A percentile compares a stretch with the other conserved stretches of the same genome.
Evolutionary conservation across 176 grass and related monocot genomes (phyloP).

Genomic region (Luzula sylvatica): DNA sequence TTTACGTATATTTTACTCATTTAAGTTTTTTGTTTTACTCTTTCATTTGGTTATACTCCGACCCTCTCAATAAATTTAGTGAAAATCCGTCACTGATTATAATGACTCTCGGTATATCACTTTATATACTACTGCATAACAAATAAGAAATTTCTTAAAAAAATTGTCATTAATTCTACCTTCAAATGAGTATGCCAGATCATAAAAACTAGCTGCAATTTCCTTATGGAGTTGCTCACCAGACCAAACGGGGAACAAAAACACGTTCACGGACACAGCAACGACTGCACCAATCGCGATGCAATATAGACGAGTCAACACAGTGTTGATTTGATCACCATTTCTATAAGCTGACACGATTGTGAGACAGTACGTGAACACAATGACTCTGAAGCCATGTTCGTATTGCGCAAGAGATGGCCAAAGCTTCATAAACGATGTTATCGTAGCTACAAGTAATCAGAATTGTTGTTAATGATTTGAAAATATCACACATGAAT

Average conservation of each 20-base stretch:
- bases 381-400: conserved; percentile 39
- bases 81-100: too few species aligned
- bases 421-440: conserved; percentile 50
- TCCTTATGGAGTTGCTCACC: conserved; percentile 57
- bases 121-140: too few species aligned
- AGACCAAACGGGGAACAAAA: conserved; percentile 45
- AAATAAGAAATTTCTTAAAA: too few species aligned
- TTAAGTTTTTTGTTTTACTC: too few species aligned
- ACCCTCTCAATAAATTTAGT: too few species aligned
- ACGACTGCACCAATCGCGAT: conserved; percentile 34
- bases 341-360: conserved; percentile 33
- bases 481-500: too few species aligned
- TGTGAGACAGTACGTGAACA: conserved; percentile 58
- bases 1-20: too few species aligned
- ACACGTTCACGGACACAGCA: conserved; percentile 32
- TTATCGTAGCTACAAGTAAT: conserved; percentile 26
- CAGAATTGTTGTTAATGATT: not conserved
- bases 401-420: conserved; percentile 35
- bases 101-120: too few species aligned
- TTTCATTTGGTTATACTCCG: too few species aligned
- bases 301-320: conserved; percentile 34
- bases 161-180: conserved; percentile 23
- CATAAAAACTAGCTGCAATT: conserved; percentile 33
- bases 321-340: conserved; percentile 16
- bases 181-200: conserved; percentile 34